Evolutionary conservation across 352 stramenopile species (phyloP).

Genomic region (Globisporangium nunn): DNA sequence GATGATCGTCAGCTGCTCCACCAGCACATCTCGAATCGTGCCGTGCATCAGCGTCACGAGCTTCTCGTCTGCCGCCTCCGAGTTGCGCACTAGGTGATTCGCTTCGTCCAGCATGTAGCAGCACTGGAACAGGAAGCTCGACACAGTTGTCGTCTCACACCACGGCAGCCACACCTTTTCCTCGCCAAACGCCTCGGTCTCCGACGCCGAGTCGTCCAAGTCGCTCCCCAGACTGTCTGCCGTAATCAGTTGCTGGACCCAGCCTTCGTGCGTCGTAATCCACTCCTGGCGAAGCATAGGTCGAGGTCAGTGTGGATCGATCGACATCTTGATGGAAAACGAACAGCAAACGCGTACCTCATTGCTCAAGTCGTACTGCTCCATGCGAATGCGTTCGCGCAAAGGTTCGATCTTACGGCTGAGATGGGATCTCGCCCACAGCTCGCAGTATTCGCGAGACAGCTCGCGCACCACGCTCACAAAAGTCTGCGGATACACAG

Average conservation of each 20-base stretch:
- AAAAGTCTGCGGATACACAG: constrained; percentile 41
- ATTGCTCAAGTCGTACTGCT: constrained; percentile 70
- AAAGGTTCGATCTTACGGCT: constrained; percentile 61
- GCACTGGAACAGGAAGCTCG: constrained; percentile 79
- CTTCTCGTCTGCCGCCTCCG: constrained; percentile 25
- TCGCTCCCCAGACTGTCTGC: constrained; percentile 32
- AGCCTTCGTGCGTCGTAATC: constrained; percentile 66
- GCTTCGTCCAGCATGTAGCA: constrained; percentile 81
- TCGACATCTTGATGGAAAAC: neutral
- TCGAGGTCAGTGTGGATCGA: neutral
- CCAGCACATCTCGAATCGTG: constrained; percentile 58
- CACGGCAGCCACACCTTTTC: constrained; percentile 84
- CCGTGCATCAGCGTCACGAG: constrained; percentile 57
- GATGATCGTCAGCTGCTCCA: constrained; percentile 72
- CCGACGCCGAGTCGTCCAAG: constrained; percentile 28
- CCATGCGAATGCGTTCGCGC: constrained; percentile 45
- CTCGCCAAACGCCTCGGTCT: constrained; percentile 35
- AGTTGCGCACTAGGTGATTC: constrained; percentile 49
- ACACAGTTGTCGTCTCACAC: constrained; percentile 77
- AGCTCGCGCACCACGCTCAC: constrained; percentile 42
- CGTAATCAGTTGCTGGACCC: constrained; percentile 60
- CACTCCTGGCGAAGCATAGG: constrained; percentile 23
- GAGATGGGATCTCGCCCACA: constrained; percentile 51
- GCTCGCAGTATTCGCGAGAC: constrained; percentile 59
- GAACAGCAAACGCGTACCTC: constrained; percentile 29